These are phyloP conservation scores for Nymphaea thermarum DNA, from an alignment of 164 flowering plant genomes.

Conservation along the genomic window DNA sequence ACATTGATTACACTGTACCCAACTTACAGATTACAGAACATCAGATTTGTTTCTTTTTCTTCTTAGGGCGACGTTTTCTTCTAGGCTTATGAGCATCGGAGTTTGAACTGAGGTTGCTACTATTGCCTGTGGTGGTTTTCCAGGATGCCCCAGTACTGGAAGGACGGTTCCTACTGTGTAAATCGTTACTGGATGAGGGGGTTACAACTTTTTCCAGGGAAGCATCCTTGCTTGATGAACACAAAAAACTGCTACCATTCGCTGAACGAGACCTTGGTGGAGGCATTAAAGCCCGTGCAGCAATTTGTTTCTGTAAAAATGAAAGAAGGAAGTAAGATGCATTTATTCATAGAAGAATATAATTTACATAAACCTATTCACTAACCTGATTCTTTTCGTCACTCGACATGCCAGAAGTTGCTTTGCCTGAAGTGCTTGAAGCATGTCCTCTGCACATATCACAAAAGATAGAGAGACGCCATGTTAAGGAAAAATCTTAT, in stretches of 20 bases:
- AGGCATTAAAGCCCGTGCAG: constrained; percentile 79
- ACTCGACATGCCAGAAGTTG: constrained; percentile 94
- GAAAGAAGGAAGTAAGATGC: background rate
- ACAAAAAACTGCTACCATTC: constrained; percentile 26
- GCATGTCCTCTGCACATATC: constrained; percentile 66
- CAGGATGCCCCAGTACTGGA: constrained; percentile 36
- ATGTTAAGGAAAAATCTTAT: background rate
- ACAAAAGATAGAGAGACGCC: background rate
- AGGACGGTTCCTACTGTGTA: constrained; percentile 35
- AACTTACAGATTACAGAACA: background rate
- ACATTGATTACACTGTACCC: background rate
- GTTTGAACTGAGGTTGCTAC: constrained; percentile 79
- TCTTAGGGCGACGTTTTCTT: constrained; percentile 94
- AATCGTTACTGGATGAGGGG: constrained; percentile 50
- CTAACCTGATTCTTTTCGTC: constrained; percentile 95
- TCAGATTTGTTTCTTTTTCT: constrained; percentile 59
- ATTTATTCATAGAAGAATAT: background rate
- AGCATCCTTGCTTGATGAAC: constrained; percentile 41
- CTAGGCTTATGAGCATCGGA: constrained; percentile 92
- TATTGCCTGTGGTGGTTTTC: constrained; percentile 38
- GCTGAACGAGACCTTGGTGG: constrained; percentile 65
- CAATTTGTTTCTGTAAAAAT: constrained; percentile 39
- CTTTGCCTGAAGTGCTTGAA: constrained; percentile 85
- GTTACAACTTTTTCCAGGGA: constrained; percentile 18
- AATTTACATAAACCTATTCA: background rate